Percentiles rank a stretch among this genome's conserved stretches.
Evolutionary conservation across 2,329 filamentous ascomycete species (phyloP).

Genomic region (Ciborinia camelliae): DNA sequence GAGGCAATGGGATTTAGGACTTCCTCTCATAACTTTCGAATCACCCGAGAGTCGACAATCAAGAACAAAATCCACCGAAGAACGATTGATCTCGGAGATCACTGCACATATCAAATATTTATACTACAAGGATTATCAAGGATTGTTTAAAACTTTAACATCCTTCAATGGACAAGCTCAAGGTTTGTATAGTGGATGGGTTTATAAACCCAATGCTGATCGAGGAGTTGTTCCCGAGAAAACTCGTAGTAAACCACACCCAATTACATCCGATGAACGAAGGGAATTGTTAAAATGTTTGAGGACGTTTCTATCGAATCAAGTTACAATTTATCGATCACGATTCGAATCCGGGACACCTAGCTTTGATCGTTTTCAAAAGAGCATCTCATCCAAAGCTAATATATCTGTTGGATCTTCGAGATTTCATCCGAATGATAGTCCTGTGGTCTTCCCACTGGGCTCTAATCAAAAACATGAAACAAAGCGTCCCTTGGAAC

Average conservation of each 20-base stretch:
- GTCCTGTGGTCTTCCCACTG: neutral
- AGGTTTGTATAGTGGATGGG: conserved; percentile 23
- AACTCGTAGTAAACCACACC: conserved; percentile 19
- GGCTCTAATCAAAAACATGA: neutral
- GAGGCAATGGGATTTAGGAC: neutral
- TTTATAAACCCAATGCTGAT: conserved; percentile 25
- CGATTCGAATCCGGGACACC: neutral
- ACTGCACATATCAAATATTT: neutral
- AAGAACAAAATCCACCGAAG: neutral
- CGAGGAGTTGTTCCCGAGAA: conserved; percentile 23
- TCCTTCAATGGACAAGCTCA: neutral
- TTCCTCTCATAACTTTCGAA: neutral
- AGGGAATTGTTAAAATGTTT: conserved; percentile 19
- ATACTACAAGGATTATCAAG: neutral
- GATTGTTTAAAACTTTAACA: no score
- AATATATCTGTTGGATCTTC: neutral
- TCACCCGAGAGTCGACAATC: neutral
- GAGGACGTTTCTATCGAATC: neutral
- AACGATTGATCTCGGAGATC: neutral
- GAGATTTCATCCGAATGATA: neutral
- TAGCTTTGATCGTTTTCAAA: neutral
- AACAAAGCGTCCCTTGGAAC: conserved; percentile 2
- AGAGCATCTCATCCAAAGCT: neutral
- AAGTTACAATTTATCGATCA: neutral
- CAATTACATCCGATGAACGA: conserved; percentile 18